Evolutionary conservation across 2,329 filamentous ascomycete genomes (phyloP), one percentile per base, ranked within the genome.

Genomic region (Scedosporium minutisporum): DNA sequence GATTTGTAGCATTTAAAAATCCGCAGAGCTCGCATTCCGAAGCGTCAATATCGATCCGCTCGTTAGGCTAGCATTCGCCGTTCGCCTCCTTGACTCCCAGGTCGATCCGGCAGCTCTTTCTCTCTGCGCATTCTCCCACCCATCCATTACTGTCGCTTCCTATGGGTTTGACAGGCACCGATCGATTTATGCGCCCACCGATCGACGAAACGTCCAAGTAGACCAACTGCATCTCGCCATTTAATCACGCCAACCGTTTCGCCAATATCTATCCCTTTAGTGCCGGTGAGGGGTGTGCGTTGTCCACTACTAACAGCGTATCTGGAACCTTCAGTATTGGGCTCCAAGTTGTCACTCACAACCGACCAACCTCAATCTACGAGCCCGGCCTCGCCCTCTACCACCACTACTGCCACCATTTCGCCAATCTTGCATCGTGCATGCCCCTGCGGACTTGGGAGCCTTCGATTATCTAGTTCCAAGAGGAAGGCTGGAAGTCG

Each of bases 131-230:
- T 61, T 33, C 44, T n/a, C n/a, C 59, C 44, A 27, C 48, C 42
- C 44, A n/a, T 41, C 44, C 44, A n/a, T 41, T 44, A 29, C 60
- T 42, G n/a, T 41, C 60, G 60, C 60, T 57, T 61, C 33, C 29
- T 61, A 61, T 61, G 60, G 60, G 46, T 41, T 61, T 63, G 63
- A 42, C 62, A 64, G 63, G 63, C 60, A 65, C 62, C 53, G 60
- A 61, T 64, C 65, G 55, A 64, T 58, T 64, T 63, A 61, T 64
- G 46, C 53, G 61, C 48, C 21, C 60, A 55, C 41, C 59, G 57
- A 51, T 55, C 62, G 16, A 58, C 51, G 61, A 55, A 38, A 60
- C 41, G 62, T 33, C 48, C 33, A 46, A 61, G 58, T 58, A 62
- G 46, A 58, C 58, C 29, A 58, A 44, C n/a, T 57, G 48, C 29